Evolutionary conservation across 1,284 basidiomycete genomes (phyloP), one percentile per base, ranked within the genome.

Genomic region (Pterula multifida): DNA sequence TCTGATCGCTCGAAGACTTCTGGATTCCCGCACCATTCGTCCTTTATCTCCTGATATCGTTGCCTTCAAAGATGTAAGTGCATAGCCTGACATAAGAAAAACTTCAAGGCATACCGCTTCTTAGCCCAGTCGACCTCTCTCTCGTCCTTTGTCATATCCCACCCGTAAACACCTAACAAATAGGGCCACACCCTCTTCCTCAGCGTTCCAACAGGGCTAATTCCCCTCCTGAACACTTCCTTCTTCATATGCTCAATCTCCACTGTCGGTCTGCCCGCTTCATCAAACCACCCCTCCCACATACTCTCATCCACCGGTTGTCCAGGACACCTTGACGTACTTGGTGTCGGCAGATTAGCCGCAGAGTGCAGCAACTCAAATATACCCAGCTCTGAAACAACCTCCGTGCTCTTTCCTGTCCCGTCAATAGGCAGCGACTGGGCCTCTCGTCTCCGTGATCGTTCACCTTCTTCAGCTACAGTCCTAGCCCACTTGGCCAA

Each of bases 401-500:
- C 80, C 58, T 87, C 81, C 15, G 68, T 71, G n/a, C 75, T 57
- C 47, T 71, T 70, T 3, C 63, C 58, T 3, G 68, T 64, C 1
- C 79, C 76, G 4, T 86, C 59, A 0, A 73, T 70, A 1, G 79
- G 76, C 4, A 86, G 59, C 0, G 73, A 70, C 57, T 84, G 80
- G 0, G 83, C 79, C 63, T 96, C 91, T 48, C 78, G 74, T 54
- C 81, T 70, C 26, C 92, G 75, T 4, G 90, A 81, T 11, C 88
- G 76, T 63, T 97, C 93, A 3, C 93, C 93, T 63, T 96, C 93
- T 65, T 96, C 93, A 1, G 93, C 95, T 0, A 98, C 95, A 45
- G 92, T 84, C 49, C 93, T 74, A 0, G 96, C 95, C 96, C 96
- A 99, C 25, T 90, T 78, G 1, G 96, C 96, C 4, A 99, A 77